Evolutionary conservation across 1,139 yeast species (phyloP), one percentile per base, ranked within the genome.

Genomic region (Candida labiduridarum): DNA sequence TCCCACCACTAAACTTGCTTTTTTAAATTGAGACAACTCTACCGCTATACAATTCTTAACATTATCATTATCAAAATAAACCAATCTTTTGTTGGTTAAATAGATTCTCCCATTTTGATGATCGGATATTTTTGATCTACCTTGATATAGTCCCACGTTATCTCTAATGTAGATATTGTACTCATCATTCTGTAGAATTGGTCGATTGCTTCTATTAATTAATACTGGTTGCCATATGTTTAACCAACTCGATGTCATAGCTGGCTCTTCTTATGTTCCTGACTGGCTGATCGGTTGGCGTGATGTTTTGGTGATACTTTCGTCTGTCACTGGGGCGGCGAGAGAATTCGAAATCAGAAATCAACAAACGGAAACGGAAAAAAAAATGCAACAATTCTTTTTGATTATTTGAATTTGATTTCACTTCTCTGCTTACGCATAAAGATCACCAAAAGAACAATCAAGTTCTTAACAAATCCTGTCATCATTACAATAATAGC

Each of bases 21-120:
- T 57, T 3, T 69, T 68, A 2, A 89, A 71, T 33, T 75, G 74
- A 2, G 68, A 62, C 18, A 89, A 67, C 29, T 75, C 74, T 8
- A 89, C 54, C 1, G 77, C 78, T 8, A 88, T 64, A 12, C 89
- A 80, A 16, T 46, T 40, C 4, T 68, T 64, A 0, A 79, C 77
- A 11, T 69, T 60, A 1, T 50, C 59, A 49, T 82, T 79, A 60
- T 88, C 94, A 11, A 91, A 80, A 63, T 85, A 92, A 19, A 92
- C 83, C 2, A 94, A 66, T 45, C 98, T 71, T 51, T 76, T 78
- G 42, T 84, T 82, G 0, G 98, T 91, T 44, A 94, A 69, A 61
- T 91, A 92, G 0, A 88, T 62, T 39, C 96, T 72, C 0, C 98
- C 98, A 55, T 79, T 71, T 62, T 89, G 96, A 52, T 85, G 81